Conservation (phyloP, 176 grass and related monocot species). For the Urochloa ruziziensis region DNA sequence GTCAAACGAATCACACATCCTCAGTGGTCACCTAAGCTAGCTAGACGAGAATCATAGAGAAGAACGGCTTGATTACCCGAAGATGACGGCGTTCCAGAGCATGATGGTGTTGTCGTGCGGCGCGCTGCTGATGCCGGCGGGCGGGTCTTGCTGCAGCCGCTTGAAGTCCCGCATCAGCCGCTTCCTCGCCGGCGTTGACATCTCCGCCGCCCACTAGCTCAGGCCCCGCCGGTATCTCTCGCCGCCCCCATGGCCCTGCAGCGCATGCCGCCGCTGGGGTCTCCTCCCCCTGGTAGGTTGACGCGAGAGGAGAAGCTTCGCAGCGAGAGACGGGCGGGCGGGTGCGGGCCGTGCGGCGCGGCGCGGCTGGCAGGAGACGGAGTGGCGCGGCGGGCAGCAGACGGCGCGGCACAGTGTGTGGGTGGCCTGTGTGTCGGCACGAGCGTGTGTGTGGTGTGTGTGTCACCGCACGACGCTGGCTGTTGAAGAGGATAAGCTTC, state of each 20-base stretch:
- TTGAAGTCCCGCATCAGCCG: conserved; percentile 98
- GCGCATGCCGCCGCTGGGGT: not conserved
- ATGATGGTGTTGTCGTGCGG: conserved; percentile 98
- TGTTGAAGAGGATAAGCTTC: too few species aligned
- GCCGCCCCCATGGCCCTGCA: not conserved
- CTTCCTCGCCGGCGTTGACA: conserved; percentile 99
- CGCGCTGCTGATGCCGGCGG: conserved; percentile 89
- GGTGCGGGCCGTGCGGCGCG: too few species aligned
- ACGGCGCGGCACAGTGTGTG: too few species aligned
- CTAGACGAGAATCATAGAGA: not conserved
- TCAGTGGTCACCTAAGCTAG: not conserved
- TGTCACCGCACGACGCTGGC: too few species aligned
- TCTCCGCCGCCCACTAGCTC: conserved; percentile 7
- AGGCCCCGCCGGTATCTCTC: conserved; percentile 4
- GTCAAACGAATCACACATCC: not conserved
- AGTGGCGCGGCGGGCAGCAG: too few species aligned
- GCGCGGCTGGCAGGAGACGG: too few species aligned
- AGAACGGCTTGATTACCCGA: conserved; percentile 43
- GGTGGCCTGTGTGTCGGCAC: too few species aligned
- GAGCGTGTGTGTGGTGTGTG: too few species aligned
- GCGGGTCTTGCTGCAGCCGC: conserved; percentile 96
- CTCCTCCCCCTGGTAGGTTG: too few species aligned
- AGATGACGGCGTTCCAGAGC: conserved; percentile 99
- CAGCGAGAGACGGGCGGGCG: too few species aligned
- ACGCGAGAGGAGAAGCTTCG: too few species aligned